Base-by-base conservation (phyloP, 1,284 basidiomycete genomes). In the Grifola frondosa region DNA sequence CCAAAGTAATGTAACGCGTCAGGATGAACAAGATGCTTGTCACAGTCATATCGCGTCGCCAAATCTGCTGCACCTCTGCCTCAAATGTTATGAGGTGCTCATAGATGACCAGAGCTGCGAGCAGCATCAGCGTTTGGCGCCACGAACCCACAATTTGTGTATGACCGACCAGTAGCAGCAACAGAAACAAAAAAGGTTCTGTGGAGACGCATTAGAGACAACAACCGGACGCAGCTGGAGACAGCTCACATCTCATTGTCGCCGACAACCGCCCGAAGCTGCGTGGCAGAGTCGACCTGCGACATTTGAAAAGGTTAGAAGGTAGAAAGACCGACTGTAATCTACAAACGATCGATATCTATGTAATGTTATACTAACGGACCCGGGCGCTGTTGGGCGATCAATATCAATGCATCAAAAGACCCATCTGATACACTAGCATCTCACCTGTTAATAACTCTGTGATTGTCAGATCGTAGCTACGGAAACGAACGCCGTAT, bases 1-100 rank as follows among this genome's bases (percentile, higher is more conserved):
- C 40, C 13, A 53, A 41, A 9, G 42, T 45, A 30, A 53, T 16
- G 25, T 53, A 53, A 21, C 51, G 46, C 12, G 51, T 53, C 30
- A 48, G 37, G 15, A 50, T 33, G 37, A 53, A 50, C 7, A 53
- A 41, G 9, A 44, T n/a, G 0, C 43, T 44, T 2, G 43, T 46
- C 12, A 33, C 41, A 7, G 51, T 48, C 1, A 39, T 15, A 9
- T 46, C 30, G 2, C 51, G 43, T 9, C 23, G 42, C 51, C 51
- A 53, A 17, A 53, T 37, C 16, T 50, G 51, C 15, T 46, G 45
- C 34, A 45, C 46, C 35, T 53, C 51, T 17, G 37, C 24, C 20
- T 23, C 40, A 29, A 53, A 11, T 1, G 51, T 53, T 37, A 53
- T 48, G 34, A 37, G 23, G 29, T 53, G 39, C 24, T 53, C 51